phyloP scores from a whole-genome alignment of 106 monocot species.

The Dendrobium officinale region DNA sequence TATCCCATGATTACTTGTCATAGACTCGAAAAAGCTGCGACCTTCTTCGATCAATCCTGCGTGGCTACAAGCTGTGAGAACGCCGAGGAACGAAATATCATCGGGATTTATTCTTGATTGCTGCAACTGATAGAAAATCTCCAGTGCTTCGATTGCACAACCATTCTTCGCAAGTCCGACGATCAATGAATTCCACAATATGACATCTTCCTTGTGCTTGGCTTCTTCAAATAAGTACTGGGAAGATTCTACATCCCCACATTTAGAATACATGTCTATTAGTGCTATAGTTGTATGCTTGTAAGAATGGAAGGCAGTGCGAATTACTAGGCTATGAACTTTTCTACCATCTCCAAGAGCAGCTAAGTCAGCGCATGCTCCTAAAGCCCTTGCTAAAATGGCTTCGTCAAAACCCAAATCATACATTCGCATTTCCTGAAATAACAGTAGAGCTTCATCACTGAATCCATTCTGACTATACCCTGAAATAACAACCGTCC shows the following conservation, averaged over 20 bases:
- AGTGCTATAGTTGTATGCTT: constrained; percentile 35
- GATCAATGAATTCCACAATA: constrained; percentile 65
- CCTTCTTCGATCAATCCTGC: constrained; percentile 43
- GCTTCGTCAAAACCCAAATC: constrained; percentile 41
- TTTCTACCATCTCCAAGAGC: constrained; percentile 33
- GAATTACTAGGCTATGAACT: constrained; percentile 39
- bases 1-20: constrained; percentile 33
- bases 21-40: constrained; percentile 33
- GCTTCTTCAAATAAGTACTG: constrained; percentile 35
- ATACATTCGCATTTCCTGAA: constrained; percentile 30
- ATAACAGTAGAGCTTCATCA: constrained; percentile 33
- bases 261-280: constrained; percentile 78
- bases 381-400: constrained; percentile 42
- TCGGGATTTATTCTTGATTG: constrained; percentile 30
- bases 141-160: constrained; percentile 42
- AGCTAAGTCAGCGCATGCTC: constrained; percentile 56
- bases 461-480: constrained; percentile 37
- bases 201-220: constrained; percentile 26
- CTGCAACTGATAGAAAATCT: constrained; percentile 40
- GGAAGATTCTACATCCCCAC: constrained; percentile 45
- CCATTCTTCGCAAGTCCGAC: constrained; percentile 68
- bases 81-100: constrained; percentile 54
- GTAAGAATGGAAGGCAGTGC: constrained; percentile 32
- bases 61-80: constrained; percentile 71
- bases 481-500: constrained; percentile 68